phyloP scores from a whole-genome alignment of 768 basidiomycete genomes.

The Leccinum imitatum region DNA sequence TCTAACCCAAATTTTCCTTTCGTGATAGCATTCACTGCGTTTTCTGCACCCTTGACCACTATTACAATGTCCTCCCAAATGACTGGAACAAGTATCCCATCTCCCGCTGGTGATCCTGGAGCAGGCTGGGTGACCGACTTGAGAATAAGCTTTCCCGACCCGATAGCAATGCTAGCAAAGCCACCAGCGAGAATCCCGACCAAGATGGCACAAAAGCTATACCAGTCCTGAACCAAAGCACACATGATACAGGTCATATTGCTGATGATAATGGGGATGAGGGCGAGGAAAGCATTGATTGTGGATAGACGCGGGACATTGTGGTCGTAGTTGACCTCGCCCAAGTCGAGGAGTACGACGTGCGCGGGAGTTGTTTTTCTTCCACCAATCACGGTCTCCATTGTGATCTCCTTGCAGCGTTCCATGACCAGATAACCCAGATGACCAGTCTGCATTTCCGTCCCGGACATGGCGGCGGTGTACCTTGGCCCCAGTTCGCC shows the following conservation, averaged over 20 bases:
- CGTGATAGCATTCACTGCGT: slow-evolving; percentile 28
- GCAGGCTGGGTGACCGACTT: slow-evolving; percentile 14
- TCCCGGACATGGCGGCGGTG: slow-evolving; percentile 27
- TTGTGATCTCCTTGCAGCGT: slow-evolving; percentile 12
- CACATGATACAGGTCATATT: slow-evolving; percentile 24
- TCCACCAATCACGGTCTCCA: slow-evolving; percentile 3
- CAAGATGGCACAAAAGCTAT: slow-evolving; percentile 29
- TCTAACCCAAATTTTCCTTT: slow-evolving; percentile 26
- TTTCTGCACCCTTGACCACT: slow-evolving; percentile 31
- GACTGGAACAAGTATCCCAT: slow-evolving; percentile 25
- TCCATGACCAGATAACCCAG: slow-evolving; percentile 28
- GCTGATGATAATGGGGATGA: slow-evolving; percentile 30
- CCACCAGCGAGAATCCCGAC: slow-evolving; percentile 34
- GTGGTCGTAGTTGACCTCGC: slow-evolving; percentile 1
- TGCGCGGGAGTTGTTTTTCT: slow-evolving; percentile 12
- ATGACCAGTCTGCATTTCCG: slow-evolving; percentile 29
- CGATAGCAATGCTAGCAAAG: slow-evolving; percentile 26
- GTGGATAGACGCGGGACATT: slow-evolving; percentile 5
- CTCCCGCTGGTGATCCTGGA: slow-evolving; percentile 20
- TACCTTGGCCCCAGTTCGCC: slow-evolving; percentile 29
- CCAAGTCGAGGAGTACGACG: slow-evolving; percentile 23
- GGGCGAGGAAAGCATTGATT: slow-evolving; percentile 6
- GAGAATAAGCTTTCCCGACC: slow-evolving; percentile 24
- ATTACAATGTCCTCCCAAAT: slow-evolving; percentile 20
- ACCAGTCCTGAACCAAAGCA: slow-evolving; percentile 30